Base-by-base conservation (phyloP, 306 rosid genomes). In the Cotoneaster glaucophyllus region DNA sequence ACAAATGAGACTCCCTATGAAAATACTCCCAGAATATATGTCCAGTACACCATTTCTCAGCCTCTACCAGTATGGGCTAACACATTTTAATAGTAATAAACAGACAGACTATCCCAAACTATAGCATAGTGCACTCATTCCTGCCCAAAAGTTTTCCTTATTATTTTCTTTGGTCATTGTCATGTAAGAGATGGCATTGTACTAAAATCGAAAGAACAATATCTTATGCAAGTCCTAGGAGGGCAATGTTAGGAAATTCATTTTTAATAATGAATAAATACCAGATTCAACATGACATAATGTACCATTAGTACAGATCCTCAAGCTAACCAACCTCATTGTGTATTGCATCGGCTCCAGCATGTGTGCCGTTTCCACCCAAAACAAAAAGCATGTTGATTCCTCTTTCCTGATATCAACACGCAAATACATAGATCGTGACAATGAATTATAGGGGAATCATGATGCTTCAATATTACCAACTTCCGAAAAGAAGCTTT, bases 321-420 rank as follows among this genome's bases (percentile, higher is more conserved):
- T 28, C 68, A 72, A 15, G 82, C 79, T 62, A 78, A 79, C 74
- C 48, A 78, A 96, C 99, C 98, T 96, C 99, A 44, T 86, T 64
- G 84, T 96, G 99, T 78, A 96, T 89, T 59, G 91, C 98, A 76
- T 96, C 85, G 26, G 99, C 99, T 75, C 99, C 99, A 63, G 99
- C 99, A 81, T 96, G 99, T 61, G 99, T 96, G 63, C 99, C 99
- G 22, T 96, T 90, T 72, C 99, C 99, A 57, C 99, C 99, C 92
- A 96, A 83, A 75, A 96, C 93, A 86, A 92, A 96, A 77, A 96
- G 94, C 99, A 96, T 89, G 86, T 92, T 86, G 85, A 96, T 92
- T 78, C 96, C 96, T 86, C 97, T 87, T 82, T 88, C 90, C 99
- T 96, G 88, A 68, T 77, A 79, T 77, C 77, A 80, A 81, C 64